Evolutionary conservation across 129 eudicot species (phyloP).

Genomic region (Pseudognaphalium luteoalbum): DNA sequence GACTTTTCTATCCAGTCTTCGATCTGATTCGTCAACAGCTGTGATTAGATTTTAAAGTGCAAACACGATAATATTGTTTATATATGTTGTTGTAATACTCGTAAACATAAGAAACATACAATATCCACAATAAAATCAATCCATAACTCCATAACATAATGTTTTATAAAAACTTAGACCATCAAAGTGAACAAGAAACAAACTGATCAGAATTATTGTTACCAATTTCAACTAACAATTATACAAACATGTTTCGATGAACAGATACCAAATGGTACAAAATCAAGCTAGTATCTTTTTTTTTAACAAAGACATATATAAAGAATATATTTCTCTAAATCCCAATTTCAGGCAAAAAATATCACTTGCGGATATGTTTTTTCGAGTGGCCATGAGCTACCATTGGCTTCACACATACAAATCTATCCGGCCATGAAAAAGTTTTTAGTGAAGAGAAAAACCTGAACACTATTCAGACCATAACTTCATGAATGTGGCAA

Average conservation of each 20-base stretch:
- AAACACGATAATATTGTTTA: neutral
- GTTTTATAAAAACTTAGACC: neutral
- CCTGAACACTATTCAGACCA: conserved; percentile 54
- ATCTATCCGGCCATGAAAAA: neutral
- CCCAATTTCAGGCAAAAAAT: neutral
- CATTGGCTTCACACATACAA: conserved; percentile 16
- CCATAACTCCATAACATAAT: too few species aligned
- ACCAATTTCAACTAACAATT: neutral
- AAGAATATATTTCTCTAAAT: neutral
- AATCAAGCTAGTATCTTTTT: neutral
- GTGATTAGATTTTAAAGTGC: neutral
- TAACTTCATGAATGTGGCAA: conserved; percentile 59
- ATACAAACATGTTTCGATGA: neutral
- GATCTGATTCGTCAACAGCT: neutral
- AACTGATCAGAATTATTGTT: neutral
- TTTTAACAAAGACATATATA: neutral
- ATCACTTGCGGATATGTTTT: neutral
- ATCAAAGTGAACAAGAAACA: neutral
- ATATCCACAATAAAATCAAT: too few species aligned
- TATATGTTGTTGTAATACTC: neutral
- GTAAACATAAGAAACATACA: neutral
- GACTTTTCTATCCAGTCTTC: neutral
- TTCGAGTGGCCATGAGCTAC: conserved; percentile 14
- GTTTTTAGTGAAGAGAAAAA: conserved; percentile 3
- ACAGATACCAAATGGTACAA: neutral